Evolutionary conservation across 2,329 filamentous ascomycete genomes (phyloP).

Genomic region (Metarhizium humberi): DNA sequence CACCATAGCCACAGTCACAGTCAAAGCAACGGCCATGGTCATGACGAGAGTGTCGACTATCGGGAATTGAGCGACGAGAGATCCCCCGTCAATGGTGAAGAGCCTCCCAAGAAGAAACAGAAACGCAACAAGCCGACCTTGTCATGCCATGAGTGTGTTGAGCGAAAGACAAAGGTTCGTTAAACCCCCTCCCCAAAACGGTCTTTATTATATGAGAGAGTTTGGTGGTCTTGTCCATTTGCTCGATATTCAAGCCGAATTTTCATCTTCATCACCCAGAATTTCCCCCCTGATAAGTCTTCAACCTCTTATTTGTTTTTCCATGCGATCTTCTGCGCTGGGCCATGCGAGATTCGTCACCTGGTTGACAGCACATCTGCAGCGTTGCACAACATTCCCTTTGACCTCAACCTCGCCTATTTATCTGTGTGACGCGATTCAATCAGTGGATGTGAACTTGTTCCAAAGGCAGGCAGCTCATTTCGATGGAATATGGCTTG

Average conservation of each 20-base stretch:
- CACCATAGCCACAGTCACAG: not conserved
- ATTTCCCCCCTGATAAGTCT: not conserved
- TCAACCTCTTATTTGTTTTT: not conserved
- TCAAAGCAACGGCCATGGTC: not conserved
- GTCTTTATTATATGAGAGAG: too few species aligned
- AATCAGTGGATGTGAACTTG: not conserved
- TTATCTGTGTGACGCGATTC: not conserved
- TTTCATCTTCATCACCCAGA: not conserved
- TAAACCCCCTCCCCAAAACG: not conserved
- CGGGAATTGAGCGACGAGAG: slow-evolving; percentile 4
- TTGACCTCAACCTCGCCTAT: not conserved
- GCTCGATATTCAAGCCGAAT: not conserved
- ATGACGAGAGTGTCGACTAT: slow-evolving; percentile 9
- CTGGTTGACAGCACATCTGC: not conserved
- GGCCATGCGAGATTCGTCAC: not conserved
- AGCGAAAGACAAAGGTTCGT: slow-evolving; percentile 70
- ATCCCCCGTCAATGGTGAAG: slow-evolving; percentile 16
- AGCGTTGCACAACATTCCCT: slow-evolving; percentile 5
- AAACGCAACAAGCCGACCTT: slow-evolving; percentile 78
- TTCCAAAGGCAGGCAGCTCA: not conserved
- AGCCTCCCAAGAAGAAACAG: slow-evolving; percentile 59
- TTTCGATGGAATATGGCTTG: too few species aligned
- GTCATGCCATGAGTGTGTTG: slow-evolving; percentile 71
- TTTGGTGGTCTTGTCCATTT: too few species aligned
- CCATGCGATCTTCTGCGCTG: not conserved